These are phyloP conservation scores for Naematelia encephala DNA, from an alignment of 768 basidiomycete genomes.

Conservation along the genomic window DNA sequence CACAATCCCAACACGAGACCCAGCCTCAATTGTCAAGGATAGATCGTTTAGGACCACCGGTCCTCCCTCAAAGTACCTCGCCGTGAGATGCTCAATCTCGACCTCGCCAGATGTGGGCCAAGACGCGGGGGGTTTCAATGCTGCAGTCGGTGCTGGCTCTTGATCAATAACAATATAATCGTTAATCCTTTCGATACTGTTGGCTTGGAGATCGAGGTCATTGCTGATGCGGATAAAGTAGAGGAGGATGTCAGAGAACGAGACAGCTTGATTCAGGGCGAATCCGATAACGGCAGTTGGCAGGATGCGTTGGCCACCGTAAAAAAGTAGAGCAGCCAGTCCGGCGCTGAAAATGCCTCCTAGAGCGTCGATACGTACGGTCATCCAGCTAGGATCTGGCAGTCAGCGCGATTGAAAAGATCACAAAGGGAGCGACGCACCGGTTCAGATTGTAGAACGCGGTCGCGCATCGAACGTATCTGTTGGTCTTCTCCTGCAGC, in stretches of 20 bases:
- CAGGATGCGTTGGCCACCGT: conserved; percentile 48
- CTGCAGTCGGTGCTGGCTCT: conserved; percentile 54
- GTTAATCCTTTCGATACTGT: conserved; percentile 55
- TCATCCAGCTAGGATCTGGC: conserved; percentile 13
- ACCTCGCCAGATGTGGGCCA: conserved; percentile 2
- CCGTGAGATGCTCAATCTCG: background rate
- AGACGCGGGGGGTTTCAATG: conserved; percentile 60
- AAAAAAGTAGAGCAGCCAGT: conserved; percentile 61
- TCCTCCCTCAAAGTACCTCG: background rate
- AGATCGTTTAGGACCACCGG: conserved; percentile 4
- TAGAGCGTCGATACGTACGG: conserved; percentile 60
- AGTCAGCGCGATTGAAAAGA: background rate
- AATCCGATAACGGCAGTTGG: conserved; percentile 43
- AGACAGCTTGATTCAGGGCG: conserved; percentile 48
- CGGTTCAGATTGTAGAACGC: conserved; percentile 51
- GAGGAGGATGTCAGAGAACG: conserved; percentile 30
- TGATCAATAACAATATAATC: conserved; percentile 61
- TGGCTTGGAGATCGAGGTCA: conserved; percentile 49
- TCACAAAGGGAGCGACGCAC: conserved; percentile 13
- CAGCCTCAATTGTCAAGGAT: background rate
- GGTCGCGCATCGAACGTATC: conserved; percentile 1
- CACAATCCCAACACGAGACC: background rate
- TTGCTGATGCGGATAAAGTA: conserved; percentile 49
- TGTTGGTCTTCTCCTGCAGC: conserved; percentile 20
- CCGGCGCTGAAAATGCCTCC: conserved; percentile 59